Evolutionary conservation across 2,329 filamentous ascomycete species (phyloP), one percentile per base, ranked within the genome.

Genomic region (Aspergillus ruber): DNA sequence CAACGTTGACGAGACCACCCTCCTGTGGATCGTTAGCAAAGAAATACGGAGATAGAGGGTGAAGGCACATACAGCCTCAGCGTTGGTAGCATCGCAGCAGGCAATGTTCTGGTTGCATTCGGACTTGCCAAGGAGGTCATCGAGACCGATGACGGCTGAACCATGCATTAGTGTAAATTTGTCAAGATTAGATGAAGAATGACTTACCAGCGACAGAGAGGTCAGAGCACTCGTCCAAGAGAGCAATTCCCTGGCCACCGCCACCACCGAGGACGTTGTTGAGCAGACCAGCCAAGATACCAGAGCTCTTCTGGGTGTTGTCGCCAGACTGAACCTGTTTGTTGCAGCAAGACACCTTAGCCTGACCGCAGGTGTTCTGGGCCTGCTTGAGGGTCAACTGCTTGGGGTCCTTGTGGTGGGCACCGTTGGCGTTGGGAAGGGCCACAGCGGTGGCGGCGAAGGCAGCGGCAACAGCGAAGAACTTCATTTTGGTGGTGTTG

Each of bases 401-500:
- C 5, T 47, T 15, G 18, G 20, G 36, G 10, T 25, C 10, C 32
- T 17, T 20, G n/a, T n/a, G n/a, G 18, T 15, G 38, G 15, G 13
- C 8, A 10, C 33, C 25, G 21, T 10, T 15, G 3, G 18, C n/a
- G 20, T 20, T 41, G 38, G 45, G 44, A 4, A 47, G 44, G 36
- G 51, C 51, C 42, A 49, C 20, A 17, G 40, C 51, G 35, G 49
- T 43, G 41, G 49, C 43, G 43, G 54, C 59, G 43, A 62, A 53
- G 44, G 60, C 51, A 43, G 60, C 45, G 25, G 58, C 50, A 20
- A 57, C 43, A 27, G 55, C 27, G 51, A 59, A 52, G 55, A 62
- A 60, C 59, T 62, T 56, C 60, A 62, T 62, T 49, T 50, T 61
- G 52, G 51, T 45, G 41, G 44, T 27, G n/a, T 27, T 2, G 25